Evolutionary conservation across 306 rosid species (phyloP), one percentile per base, ranked within the genome.

Genomic region (Corylus avellana): DNA sequence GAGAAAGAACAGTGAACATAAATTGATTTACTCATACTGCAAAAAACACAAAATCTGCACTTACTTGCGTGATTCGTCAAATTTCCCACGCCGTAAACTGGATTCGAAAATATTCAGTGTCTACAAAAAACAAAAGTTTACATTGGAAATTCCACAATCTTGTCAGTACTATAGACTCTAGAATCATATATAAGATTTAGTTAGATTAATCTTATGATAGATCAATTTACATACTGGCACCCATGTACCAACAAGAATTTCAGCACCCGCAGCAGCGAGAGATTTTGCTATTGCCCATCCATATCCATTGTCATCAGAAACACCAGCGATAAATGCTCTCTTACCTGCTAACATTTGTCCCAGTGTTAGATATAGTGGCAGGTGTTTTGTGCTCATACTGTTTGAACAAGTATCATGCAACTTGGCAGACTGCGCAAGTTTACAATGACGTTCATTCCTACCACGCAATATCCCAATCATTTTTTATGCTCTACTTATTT

Each of bases 221-320:
- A 27, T 62, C 42, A 62, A 71, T 75, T 75, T 76, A 87, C 96
- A 89, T 84, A 94, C 98, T 69, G 98, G 98, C 73, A 94, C 98
- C 98, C 98, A 94, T 14, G 98, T 94, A 64, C 98, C 98, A 37
- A 94, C 94, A 62, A 94, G 93, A 84, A 94, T 92, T 89, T 94
- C 94, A 77, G 98, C 98, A 74, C 97, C 98, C 3, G 97, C 98
- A 42, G 93, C 97, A 27, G 98, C 98, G 22, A 94, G 97, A 82
- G 98, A 87, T 90, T 92, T 94, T 79, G 98, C 97, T 16, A 94
- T 94, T 68, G 98, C 97, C 98, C 97, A 94, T 18, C 98, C 98
- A 84, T 94, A 94, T 68, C 97, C 98, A 57, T 91, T 90, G 78
- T 94, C 98, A 87, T 94, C 97, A 50, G 98, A 97, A 59, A 94